Conservation (phyloP, 208 protist species). For the Trypanosoma grayi region DNA sequence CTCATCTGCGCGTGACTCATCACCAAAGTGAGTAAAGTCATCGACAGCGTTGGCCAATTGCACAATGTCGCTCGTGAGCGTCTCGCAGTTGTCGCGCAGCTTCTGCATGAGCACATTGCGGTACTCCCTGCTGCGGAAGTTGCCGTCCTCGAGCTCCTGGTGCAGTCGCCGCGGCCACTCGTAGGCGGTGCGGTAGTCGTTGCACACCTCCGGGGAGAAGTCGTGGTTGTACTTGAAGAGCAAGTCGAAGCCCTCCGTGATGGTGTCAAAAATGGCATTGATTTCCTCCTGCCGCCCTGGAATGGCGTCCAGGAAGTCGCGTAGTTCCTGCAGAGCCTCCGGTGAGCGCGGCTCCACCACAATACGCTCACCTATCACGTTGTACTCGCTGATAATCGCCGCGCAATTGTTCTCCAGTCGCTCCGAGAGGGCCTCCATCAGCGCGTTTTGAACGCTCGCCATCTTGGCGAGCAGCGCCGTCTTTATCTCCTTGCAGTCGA, state of each 20-base stretch:
- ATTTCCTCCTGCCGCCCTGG: conserved; percentile 70
- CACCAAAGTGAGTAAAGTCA: conserved; percentile 81
- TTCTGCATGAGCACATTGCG: conserved; percentile 87
- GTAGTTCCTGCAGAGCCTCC: conserved; percentile 90
- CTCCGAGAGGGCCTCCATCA: conserved; percentile 70
- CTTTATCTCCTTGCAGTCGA: conserved; percentile 91
- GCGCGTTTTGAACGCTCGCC: conserved; percentile 49
- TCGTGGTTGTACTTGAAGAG: conserved; percentile 80
- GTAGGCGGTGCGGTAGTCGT: conserved; percentile 85
- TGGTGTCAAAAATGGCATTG: conserved; percentile 52
- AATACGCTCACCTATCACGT: conserved; percentile 68
- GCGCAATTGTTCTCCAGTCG: conserved; percentile 58
- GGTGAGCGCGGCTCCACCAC: conserved; percentile 79
- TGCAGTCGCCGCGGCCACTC: conserved; percentile 90
- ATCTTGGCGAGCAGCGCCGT: conserved; percentile 49
- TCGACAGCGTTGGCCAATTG: conserved; percentile 81
- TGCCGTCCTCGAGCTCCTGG: conserved; percentile 85
- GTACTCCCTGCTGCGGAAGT: conserved; percentile 91
- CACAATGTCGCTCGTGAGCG: conserved; percentile 80
- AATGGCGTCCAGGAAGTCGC: conserved; percentile 69
- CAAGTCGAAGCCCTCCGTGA: conserved; percentile 84
- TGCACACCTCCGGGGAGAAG: conserved; percentile 71
- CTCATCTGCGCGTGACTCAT: conserved; percentile 83
- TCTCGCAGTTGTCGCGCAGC: conserved; percentile 85
- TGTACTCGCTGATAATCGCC: conserved; percentile 65